Percentiles rank a stretch among this genome's conserved stretches.
Conservation (phyloP, 2,329 filamentous ascomycete species). For the Fusarium phyllophilum region DNA sequence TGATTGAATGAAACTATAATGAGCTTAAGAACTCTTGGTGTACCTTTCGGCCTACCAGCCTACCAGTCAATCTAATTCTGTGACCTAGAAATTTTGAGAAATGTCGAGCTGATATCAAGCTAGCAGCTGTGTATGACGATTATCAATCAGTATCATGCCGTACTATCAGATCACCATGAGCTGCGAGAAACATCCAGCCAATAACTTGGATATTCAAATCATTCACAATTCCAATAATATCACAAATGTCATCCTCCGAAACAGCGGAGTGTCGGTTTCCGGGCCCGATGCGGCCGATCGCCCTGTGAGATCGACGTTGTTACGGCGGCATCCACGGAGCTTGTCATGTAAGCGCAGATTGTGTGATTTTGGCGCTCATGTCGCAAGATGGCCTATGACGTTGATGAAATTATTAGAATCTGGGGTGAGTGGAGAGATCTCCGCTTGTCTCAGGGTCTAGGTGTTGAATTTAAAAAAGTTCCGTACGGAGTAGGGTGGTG, state of each 20-base stretch:
- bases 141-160: background rate
- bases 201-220: background rate
- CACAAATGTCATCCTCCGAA: background rate
- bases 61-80: background rate
- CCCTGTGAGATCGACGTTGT: conserved; percentile 10
- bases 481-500: conserved; percentile 19
- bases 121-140: background rate
- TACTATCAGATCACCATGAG: background rate
- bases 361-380: conserved; percentile 45
- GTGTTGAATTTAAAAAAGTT: conserved; percentile 1
- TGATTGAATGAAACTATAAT: background rate
- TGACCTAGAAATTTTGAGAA: background rate
- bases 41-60: background rate
- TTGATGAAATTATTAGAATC: conserved; percentile 11
- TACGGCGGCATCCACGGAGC: background rate
- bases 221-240: background rate
- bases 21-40: background rate
- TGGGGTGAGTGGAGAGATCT: conserved; percentile 35
- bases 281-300: conserved; percentile 34
- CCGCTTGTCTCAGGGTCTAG: conserved; percentile 19
- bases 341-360: conserved; percentile 25
- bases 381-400: conserved; percentile 36
- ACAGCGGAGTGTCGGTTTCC: conserved; percentile 24
- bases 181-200: background rate
- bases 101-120: background rate